Base-by-base conservation (phyloP, 2,329 filamentous ascomycete genomes). In the Cladosporium sp. region DNA sequence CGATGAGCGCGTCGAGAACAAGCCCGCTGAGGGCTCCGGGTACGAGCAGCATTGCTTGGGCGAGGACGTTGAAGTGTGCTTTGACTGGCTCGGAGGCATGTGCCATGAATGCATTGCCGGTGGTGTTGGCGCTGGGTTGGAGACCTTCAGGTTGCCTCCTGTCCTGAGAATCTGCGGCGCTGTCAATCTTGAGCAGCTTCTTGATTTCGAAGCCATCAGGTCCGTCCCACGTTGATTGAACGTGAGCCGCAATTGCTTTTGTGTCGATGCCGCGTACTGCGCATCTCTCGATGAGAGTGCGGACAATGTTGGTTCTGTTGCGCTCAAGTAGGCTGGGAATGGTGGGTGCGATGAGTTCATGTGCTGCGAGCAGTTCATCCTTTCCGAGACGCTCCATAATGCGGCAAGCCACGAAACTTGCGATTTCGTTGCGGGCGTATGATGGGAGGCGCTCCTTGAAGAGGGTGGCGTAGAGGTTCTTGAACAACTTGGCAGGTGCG, bases 401-500 rank as follows among this genome's bases (percentile, higher is more conserved):
- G 51, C 83, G 82, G 58, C 91, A 86, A 16, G 89, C 88, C 0
- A 94, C 86, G 62, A 95, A 97, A 19, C 83, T 86, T 5, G 93
- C 90, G 42, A 91, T 86, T 60, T 95, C 91, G 65, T 97, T 97
- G 51, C 90, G 85, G 5, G 92, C 81, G 52, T 95, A 79, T 33
- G 82, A 86, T 18, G 84, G 83, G 60, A 97, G 86, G 20, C 89
- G 82, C 12, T 86, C 83, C 54, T 84, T 85, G 68, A 97, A 86
- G 56, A 90, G 81, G 57, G 85, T 83, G 51, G 79, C 82, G 70
- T 94, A 92, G 5, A 98, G 77, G 12, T 82, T 80, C 69, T 95
- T 96, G 79, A 97, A 98, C 29, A 90, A 72, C 69, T 93, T 95
- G 38, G 88, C 90, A 0, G 93, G 90, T 13, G 85, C 82, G 63